Evolutionary conservation across 2,329 filamentous ascomycete genomes (phyloP), one percentile per base, ranked within the genome.

Genomic region (Colletotrichum eleusines): DNA sequence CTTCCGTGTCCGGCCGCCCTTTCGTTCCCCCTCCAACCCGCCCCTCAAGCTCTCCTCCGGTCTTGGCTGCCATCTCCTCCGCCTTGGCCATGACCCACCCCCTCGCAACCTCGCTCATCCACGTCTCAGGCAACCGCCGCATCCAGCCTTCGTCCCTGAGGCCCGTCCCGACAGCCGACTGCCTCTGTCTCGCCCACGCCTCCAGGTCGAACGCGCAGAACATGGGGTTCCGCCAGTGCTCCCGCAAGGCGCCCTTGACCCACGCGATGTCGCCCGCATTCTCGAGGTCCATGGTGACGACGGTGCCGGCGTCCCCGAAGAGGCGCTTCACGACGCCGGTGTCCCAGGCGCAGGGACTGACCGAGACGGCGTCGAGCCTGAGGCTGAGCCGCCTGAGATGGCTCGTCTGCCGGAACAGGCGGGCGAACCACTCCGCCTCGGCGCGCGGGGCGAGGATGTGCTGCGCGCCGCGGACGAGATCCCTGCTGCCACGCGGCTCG

Each of bases 171-270:
- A n/a, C 20, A 9, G 11, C 69, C 16, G 16, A 26, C 18, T 28
- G 3, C 14, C 55, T 53, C 38, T 26, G 33, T 26, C 54, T 50
- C 16, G 69, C 69, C 69, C 69, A 72, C 4, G 33, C 53, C 60
- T 70, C 66, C 5, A 72, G 35, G 20, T 72, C 62, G 40, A 72
- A 72, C 23, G 58, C 69, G 38, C 62, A 71, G 14, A 70, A 62
- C n/a, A 72, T 48, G 3, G 69, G 69, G 42, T 55, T 61, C 31
- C 57, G 18, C 69, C 69, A 72, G 5, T 61, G 28, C 5, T 28
- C 42, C 35, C 50, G 18, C 55, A 72, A 20, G 3, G 46, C 31
- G 20, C 20, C 42, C 50, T 66, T 72, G 4, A 62, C 62, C 2
- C 48, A 26, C 57, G 54, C 48, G 7, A 72, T 66, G 40, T 71